phyloP scores from a whole-genome alignment of 2,329 filamentous ascomycete genomes.

The Talaromyces amestolkiae region DNA sequence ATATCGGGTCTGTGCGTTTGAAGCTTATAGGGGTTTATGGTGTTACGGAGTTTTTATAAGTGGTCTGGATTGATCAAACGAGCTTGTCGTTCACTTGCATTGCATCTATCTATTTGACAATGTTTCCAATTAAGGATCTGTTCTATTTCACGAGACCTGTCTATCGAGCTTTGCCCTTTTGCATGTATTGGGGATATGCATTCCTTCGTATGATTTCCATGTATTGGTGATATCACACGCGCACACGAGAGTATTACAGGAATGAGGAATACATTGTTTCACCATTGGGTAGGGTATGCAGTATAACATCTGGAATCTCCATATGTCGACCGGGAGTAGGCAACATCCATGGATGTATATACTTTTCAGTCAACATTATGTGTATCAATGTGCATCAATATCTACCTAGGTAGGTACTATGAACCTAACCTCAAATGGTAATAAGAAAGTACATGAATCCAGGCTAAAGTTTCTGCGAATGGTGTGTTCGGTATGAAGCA shows the following conservation, averaged over 20 bases:
- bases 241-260: background rate
- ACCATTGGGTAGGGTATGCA: background rate
- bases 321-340: background rate
- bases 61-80: background rate
- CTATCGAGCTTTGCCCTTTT: conserved; percentile 4
- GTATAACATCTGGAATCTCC: no score
- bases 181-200: conserved; percentile 6
- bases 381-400: no score
- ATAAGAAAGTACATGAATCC: no score
- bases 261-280: background rate
- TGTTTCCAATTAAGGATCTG: conserved; percentile 2
- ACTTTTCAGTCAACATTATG: no score
- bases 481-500: background rate
- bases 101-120: conserved; percentile 6
- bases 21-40: conserved; percentile 3
- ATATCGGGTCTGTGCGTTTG: background rate
- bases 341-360: background rate
- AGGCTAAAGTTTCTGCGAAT: no score
- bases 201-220: conserved; percentile 1
- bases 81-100: conserved; percentile 1
- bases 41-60: conserved; percentile 7
- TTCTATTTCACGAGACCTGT: background rate
- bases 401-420: no score
- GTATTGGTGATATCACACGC: background rate
- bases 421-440: no score